These are phyloP conservation scores for Arthrocladium fulminans DNA, from an alignment of 2,329 filamentous ascomycete species.

Conservation along the genomic window DNA sequence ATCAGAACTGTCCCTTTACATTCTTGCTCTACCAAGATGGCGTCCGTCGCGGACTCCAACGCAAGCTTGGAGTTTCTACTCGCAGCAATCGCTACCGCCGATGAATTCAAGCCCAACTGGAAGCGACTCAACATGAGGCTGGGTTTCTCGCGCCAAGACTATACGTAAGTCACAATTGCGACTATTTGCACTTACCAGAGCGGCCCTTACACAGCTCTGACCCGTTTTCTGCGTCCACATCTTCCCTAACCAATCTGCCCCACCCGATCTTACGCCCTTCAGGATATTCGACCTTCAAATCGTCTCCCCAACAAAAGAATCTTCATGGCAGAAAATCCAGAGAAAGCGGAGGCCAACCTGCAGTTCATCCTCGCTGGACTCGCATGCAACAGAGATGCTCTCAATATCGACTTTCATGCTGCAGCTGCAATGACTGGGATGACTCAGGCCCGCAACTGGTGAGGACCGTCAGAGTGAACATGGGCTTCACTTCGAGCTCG, in stretches of 20 bases:
- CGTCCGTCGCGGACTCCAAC: background rate
- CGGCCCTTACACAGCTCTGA: background rate
- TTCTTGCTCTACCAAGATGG: background rate
- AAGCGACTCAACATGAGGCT: background rate
- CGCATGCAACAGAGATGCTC: background rate
- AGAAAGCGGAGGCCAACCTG: constrained; percentile 1
- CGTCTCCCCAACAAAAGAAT: background rate
- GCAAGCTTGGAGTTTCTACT: background rate
- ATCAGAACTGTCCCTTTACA: no score
- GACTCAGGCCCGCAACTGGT: constrained; percentile 7
- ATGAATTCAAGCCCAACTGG: constrained; percentile 7
- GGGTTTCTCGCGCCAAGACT: background rate
- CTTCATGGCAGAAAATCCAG: constrained; percentile 1
- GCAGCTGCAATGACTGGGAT: background rate
- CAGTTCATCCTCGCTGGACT: constrained; percentile 6
- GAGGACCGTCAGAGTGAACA: background rate
- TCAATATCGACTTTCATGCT: constrained; percentile 7
- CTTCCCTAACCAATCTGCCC: background rate
- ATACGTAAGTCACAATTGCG: constrained; percentile 2
- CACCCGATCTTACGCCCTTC: background rate
- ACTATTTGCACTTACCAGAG: background rate
- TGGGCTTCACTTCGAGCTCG: background rate
- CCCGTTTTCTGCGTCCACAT: background rate
- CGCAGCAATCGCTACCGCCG: background rate
- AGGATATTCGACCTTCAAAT: background rate